phyloP scores from a whole-genome alignment of 78 protist species.

The Speleostelium caveatum region DNA sequence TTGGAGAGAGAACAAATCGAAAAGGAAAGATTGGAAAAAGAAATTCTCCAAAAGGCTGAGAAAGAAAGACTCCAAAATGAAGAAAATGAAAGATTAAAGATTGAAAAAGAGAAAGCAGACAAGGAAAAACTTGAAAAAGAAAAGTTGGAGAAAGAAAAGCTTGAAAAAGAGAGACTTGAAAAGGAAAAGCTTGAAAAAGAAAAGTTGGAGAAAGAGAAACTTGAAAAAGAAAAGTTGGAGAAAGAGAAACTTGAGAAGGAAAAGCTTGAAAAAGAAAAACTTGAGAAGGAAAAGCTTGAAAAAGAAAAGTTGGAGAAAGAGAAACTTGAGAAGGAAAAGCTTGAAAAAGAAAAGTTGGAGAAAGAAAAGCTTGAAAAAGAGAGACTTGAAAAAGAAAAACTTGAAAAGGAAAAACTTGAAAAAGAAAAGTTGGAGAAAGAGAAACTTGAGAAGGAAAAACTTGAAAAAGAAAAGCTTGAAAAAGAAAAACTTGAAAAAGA shows the following conservation, averaged over 20 bases:
- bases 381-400: constrained; percentile 5
- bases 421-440: background rate
- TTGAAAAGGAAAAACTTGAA: background rate
- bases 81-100: background rate
- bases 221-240: background rate
- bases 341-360: background rate
- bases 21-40: background rate
- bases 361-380: background rate
- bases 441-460: background rate
- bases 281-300: background rate
- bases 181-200: constrained; percentile 6
- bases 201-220: background rate
- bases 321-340: background rate
- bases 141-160: background rate
- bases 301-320: background rate
- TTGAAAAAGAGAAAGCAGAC: constrained; percentile 2
- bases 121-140: background rate
- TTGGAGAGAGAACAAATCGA: constrained; percentile 6
- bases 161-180: background rate
- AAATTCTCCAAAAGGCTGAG: background rate
- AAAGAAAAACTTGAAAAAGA: background rate
- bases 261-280: constrained; percentile 6
- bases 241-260: background rate
- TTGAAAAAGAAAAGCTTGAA: constrained; percentile 27
- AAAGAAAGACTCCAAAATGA: background rate